These are phyloP conservation scores for Westerdykella aurantiaca DNA, from an alignment of 2,329 filamentous ascomycete genomes.

Conservation along the genomic window DNA sequence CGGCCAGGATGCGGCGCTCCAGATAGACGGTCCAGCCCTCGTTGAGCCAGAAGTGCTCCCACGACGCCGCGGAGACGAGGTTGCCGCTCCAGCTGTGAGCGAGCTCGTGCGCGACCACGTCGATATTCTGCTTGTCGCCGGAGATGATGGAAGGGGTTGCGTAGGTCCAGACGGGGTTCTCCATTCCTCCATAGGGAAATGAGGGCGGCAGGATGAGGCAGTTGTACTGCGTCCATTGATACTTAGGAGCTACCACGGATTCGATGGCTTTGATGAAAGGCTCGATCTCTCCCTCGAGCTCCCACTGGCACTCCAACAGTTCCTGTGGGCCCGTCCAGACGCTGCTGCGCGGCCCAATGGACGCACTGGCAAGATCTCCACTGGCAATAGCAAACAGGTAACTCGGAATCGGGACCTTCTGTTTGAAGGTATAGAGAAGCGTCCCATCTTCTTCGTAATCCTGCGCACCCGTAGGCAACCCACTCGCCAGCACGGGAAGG, in stretches of 20 bases:
- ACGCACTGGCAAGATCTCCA: constrained; percentile 77
- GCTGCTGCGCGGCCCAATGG: constrained; percentile 76
- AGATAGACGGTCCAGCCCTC: constrained; percentile 93
- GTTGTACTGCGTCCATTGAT: constrained; percentile 94
- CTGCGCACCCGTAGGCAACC: constrained; percentile 56
- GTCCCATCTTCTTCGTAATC: constrained; percentile 48
- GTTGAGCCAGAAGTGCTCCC: constrained; percentile 71
- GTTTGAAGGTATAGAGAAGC: constrained; percentile 75
- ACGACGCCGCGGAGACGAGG: constrained; percentile 68
- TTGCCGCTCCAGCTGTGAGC: constrained; percentile 83
- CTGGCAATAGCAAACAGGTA: constrained; percentile 91
- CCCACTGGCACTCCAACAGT: constrained; percentile 77
- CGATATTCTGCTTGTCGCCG: constrained; percentile 75
- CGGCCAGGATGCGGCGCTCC: constrained; percentile 74
- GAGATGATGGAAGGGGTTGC: constrained; percentile 92
- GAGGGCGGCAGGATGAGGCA: constrained; percentile 83
- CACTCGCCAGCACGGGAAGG: constrained; percentile 86
- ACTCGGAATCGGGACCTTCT: constrained; percentile 85
- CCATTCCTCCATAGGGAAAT: constrained; percentile 60
- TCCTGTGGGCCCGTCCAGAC: constrained; percentile 88
- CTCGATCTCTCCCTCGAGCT: constrained; percentile 85
- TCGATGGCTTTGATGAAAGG: constrained; percentile 86
- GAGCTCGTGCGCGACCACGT: constrained; percentile 88
- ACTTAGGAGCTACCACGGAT: constrained; percentile 67
- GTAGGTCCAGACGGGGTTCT: constrained; percentile 92